Evolutionary conservation across 257 asterid genomes (phyloP).

Genomic region (Cinchona pubescens): DNA sequence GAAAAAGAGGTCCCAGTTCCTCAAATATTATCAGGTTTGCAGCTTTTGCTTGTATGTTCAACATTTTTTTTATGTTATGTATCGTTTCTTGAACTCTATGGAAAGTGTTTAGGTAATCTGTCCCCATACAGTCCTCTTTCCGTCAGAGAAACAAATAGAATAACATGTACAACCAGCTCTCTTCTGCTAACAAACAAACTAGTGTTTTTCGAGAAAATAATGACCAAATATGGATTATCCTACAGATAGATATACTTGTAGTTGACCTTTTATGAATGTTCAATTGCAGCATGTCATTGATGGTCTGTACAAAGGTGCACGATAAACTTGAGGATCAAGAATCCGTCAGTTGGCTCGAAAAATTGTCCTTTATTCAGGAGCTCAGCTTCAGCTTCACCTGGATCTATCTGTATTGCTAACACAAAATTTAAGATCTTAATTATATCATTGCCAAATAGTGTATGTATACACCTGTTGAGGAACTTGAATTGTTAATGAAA

Average conservation of each 20-base stretch:
- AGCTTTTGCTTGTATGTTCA: conserved; percentile 1
- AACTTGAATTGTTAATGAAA: not conserved
- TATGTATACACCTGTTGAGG: not conserved
- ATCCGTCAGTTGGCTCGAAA: not conserved
- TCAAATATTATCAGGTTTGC: conserved; percentile 64
- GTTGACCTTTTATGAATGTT: conserved; percentile 16
- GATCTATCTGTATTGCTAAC: not conserved
- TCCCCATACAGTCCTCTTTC: not conserved
- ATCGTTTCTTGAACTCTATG: not conserved
- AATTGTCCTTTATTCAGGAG: not conserved
- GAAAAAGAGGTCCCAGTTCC: conserved; percentile 65
- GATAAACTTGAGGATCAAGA: conserved; percentile 24
- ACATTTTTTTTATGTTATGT: not conserved
- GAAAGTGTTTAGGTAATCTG: not conserved
- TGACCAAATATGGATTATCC: not conserved
- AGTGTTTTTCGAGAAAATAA: not conserved
- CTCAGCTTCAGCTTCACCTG: not conserved
- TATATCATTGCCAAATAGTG: not conserved
- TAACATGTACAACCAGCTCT: not conserved
- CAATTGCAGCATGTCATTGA: conserved; percentile 56
- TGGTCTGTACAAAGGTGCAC: conserved; percentile 50
- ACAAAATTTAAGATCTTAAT: not conserved
- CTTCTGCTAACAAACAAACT: not conserved
- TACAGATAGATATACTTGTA: not conserved
- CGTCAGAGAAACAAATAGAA: not conserved